Conservation (phyloP, 345 rosid genomes). For the Bruguiera parviflora region DNA sequence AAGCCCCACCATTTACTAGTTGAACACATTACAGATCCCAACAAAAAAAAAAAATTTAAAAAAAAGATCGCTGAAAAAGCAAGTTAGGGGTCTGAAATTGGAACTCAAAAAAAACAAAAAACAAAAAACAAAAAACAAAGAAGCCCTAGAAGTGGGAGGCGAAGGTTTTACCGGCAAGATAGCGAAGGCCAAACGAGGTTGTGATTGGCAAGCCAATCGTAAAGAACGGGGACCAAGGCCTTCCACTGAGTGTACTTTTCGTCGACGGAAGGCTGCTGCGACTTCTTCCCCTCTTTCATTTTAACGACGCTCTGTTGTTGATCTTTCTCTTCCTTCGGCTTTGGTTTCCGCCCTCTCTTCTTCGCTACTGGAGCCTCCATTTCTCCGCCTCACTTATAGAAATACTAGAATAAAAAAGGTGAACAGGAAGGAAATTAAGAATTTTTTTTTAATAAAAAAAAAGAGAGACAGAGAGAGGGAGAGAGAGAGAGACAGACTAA, state of each 20-base stretch:
- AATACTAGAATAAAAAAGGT: too few relatives aligned
- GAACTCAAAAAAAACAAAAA: background rate
- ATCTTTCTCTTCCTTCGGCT: conserved; percentile 65
- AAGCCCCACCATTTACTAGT: too few relatives aligned
- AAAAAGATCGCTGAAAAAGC: too few relatives aligned
- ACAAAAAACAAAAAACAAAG: too few relatives aligned
- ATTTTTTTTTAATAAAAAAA: too few relatives aligned
- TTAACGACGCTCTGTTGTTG: conserved; percentile 19
- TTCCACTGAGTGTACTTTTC: conserved; percentile 96
- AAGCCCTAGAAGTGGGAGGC: background rate
- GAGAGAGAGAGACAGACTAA: too few relatives aligned
- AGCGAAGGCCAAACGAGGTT: conserved; percentile 99
- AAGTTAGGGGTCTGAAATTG: too few relatives aligned
- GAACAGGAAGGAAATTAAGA: too few relatives aligned
- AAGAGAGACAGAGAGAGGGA: too few relatives aligned
- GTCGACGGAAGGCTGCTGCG: conserved; percentile 56
- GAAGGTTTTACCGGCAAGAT: conserved; percentile 69
- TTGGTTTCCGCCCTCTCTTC: conserved; percentile 93
- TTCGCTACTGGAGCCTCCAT: conserved; percentile 30
- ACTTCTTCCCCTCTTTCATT: conserved; percentile 41
- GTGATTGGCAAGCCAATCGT: conserved; percentile 98
- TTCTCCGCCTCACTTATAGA: too few relatives aligned
- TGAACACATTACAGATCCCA: too few relatives aligned
- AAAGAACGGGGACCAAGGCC: conserved; percentile 88
- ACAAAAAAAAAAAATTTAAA: background rate